A percentile compares a stretch with the other conserved stretches of the same genome.
Evolutionary conservation across 1,139 yeast species (phyloP).

Genomic region (Debaryomycetaceae sp.): DNA sequence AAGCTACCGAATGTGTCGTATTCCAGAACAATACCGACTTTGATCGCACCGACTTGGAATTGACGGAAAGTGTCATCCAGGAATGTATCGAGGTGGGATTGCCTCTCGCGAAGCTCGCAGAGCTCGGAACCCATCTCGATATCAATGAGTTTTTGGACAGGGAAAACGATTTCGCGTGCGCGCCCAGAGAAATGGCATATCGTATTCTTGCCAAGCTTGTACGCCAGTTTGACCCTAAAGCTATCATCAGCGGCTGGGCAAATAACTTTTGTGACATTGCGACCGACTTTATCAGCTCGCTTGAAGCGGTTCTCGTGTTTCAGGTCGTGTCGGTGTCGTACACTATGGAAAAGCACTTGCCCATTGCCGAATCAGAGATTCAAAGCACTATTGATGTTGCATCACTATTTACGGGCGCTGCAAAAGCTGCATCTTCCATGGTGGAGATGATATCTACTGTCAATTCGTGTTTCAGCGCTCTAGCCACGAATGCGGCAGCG

Average conservation of each 20-base stretch:
- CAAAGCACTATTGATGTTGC: slow-evolving; percentile 12
- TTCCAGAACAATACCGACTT: not conserved
- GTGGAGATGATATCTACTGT: not conserved
- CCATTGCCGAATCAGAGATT: slow-evolving; percentile 7
- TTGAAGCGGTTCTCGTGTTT: slow-evolving; percentile 15
- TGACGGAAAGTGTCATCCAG: slow-evolving; percentile 10
- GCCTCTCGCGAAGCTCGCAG: slow-evolving; percentile 16
- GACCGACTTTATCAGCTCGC: slow-evolving; percentile 7
- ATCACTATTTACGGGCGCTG: slow-evolving; percentile 7
- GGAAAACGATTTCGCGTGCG: slow-evolving; percentile 4
- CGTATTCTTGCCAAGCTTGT: slow-evolving; percentile 10
- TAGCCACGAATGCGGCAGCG: slow-evolving; percentile 1
- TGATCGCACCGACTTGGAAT: not conserved
- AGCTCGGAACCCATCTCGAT: slow-evolving; percentile 17
- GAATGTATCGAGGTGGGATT: slow-evolving; percentile 8
- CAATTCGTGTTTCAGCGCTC: not conserved
- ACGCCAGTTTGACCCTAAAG: slow-evolving; percentile 10
- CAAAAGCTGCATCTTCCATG: slow-evolving; percentile 5
- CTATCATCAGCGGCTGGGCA: slow-evolving; percentile 12
- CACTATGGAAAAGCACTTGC: slow-evolving; percentile 24
- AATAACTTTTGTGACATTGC: slow-evolving; percentile 10
- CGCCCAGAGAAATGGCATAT: slow-evolving; percentile 2
- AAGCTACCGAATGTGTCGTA: slow-evolving; percentile 8
- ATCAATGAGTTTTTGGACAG: slow-evolving; percentile 7
- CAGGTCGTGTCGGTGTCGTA: slow-evolving; percentile 19